Conservation (phyloP, 2,329 filamentous ascomycete species). For the Macroventuria anomochaeta region DNA sequence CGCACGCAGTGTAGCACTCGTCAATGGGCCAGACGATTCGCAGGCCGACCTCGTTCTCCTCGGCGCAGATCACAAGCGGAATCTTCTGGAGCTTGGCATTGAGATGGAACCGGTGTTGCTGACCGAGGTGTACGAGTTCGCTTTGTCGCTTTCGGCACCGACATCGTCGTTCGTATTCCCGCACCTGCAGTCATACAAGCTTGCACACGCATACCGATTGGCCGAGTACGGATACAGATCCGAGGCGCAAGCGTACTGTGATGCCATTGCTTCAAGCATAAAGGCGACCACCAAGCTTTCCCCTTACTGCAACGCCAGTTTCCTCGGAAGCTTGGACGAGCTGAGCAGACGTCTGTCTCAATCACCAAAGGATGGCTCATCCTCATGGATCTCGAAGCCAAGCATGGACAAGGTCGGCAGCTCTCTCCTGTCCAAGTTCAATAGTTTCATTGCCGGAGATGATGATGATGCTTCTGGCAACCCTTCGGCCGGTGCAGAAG, state of each 20-base stretch:
- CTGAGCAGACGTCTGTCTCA: slow-evolving; percentile 82
- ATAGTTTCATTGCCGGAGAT: slow-evolving; percentile 93
- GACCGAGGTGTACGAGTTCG: slow-evolving; percentile 96
- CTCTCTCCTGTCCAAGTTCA: slow-evolving; percentile 90
- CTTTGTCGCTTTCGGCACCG: slow-evolving; percentile 71
- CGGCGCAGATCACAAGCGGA: slow-evolving; percentile 79
- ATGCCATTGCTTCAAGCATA: slow-evolving; percentile 77
- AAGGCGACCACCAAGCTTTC: slow-evolving; percentile 83
- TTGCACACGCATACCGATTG: slow-evolving; percentile 82
- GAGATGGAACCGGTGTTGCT: slow-evolving; percentile 88
- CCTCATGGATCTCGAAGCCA: slow-evolving; percentile 91
- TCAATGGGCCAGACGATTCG: slow-evolving; percentile 84
- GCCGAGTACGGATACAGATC: slow-evolving; percentile 82
- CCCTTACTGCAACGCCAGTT: slow-evolving; percentile 79
- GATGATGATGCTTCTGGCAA: slow-evolving; percentile 72
- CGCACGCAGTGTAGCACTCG: slow-evolving; percentile 71
- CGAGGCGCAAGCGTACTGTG: slow-evolving; percentile 91
- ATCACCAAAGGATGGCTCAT: slow-evolving; percentile 79
- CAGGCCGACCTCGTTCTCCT: slow-evolving; percentile 81
- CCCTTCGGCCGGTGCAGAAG: slow-evolving; percentile 62
- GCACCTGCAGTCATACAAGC: slow-evolving; percentile 88
- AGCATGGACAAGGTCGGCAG: slow-evolving; percentile 96
- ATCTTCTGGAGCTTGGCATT: slow-evolving; percentile 73
- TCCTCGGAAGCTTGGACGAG: slow-evolving; percentile 82
- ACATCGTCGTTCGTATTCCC: slow-evolving; percentile 66